Conservation (phyloP, 1,284 basidiomycete genomes). For the Cutaneotrichosporon curvatum region DNA sequence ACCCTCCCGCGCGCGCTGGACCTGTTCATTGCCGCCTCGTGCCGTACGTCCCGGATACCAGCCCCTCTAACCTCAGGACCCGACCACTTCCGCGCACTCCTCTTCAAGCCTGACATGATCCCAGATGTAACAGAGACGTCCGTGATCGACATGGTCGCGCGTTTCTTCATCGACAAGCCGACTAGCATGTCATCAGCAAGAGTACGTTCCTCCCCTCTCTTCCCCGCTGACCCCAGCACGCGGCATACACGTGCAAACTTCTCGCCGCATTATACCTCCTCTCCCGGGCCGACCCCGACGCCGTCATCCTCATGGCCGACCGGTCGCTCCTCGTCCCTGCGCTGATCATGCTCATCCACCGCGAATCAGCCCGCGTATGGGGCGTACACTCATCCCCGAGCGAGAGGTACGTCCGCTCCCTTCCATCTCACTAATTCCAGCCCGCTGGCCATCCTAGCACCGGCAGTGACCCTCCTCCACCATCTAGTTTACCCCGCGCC, state of each 20-base stretch:
- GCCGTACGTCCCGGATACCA: constrained; percentile 19
- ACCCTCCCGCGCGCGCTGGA: constrained; percentile 16
- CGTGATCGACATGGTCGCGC: constrained; percentile 21
- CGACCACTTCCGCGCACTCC: constrained; percentile 24
- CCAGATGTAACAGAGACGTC: background rate
- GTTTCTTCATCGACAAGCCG: constrained; percentile 12
- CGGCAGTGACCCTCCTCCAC: constrained; percentile 31
- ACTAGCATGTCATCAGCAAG: background rate
- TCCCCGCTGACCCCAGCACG: background rate
- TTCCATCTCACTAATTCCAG: constrained; percentile 15
- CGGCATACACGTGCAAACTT: constrained; percentile 9
- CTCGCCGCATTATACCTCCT: constrained; percentile 26
- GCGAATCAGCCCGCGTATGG: constrained; percentile 28
- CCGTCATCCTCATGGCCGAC: constrained; percentile 31
- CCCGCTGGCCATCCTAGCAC: constrained; percentile 24
- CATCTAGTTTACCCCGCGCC: constrained; percentile 37
- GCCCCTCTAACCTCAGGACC: background rate
- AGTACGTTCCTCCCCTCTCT: too few species aligned
- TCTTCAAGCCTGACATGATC: constrained; percentile 3
- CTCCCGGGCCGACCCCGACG: constrained; percentile 26
- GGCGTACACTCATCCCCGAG: constrained; percentile 18
- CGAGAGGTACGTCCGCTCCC: background rate
- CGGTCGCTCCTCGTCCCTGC: constrained; percentile 27
- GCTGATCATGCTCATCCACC: constrained; percentile 26
- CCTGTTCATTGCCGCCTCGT: constrained; percentile 27